Evolutionary conservation across 495 filamentous ascomycete genomes (phyloP).

Genomic region (Aspergillus panamensis): DNA sequence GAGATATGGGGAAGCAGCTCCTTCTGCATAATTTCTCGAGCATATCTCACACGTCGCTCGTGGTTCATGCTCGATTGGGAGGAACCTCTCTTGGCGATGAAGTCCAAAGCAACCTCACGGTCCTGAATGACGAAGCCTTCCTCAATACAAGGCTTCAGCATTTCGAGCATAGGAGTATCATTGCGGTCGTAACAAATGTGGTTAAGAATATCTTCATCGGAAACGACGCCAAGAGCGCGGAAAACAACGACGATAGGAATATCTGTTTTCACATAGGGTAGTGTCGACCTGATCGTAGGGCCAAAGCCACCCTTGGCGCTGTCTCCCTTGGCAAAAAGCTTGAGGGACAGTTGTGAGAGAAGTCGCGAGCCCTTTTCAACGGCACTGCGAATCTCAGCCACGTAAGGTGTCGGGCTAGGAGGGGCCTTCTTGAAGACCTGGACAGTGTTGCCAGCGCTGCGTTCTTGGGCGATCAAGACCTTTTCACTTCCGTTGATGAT

Average conservation of each 20-base stretch:
- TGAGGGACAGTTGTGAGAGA: constrained; percentile 84
- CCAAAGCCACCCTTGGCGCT: constrained; percentile 73
- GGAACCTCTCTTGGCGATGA: constrained; percentile 87
- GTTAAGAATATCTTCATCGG: constrained; percentile 96
- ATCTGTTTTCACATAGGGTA: constrained; percentile 92
- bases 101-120: constrained; percentile 91
- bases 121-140: constrained; percentile 96
- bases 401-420: constrained; percentile 81
- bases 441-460: constrained; percentile 95
- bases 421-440: constrained; percentile 97
- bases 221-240: constrained; percentile 90
- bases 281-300: constrained; percentile 78
- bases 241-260: constrained; percentile 94
- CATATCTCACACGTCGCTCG: constrained; percentile 85
- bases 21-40: constrained; percentile 91
- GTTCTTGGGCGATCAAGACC: constrained; percentile 95
- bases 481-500: constrained; percentile 99
- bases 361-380: constrained; percentile 93
- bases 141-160: constrained; percentile 93
- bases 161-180: constrained; percentile 95
- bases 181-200: constrained; percentile 94
- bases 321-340: constrained; percentile 81
- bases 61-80: constrained; percentile 66
- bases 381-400: constrained; percentile 93
- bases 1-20: constrained; percentile 96